A percentile compares a stretch with the other conserved stretches of the same genome.
phyloP scores from a whole-genome alignment of 768 basidiomycete genomes.

The Omphalotus guepiniiformis region DNA sequence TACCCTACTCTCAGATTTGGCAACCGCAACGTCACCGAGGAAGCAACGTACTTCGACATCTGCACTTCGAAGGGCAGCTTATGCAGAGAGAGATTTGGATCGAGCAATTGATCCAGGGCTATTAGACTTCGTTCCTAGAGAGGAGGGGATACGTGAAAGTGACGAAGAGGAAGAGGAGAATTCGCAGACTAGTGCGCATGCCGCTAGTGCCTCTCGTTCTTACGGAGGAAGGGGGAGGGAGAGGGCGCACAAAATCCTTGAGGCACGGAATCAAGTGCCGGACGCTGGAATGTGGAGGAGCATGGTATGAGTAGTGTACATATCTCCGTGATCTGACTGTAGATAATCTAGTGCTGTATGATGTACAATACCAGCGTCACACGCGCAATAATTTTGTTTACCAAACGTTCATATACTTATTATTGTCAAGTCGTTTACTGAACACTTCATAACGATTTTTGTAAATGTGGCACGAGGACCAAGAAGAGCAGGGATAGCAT shows the following conservation, averaged over 20 bases:
- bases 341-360: too few species aligned
- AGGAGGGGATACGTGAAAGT: neutral
- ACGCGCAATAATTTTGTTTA: too few species aligned
- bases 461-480: too few species aligned
- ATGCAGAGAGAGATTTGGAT: constrained; percentile 4
- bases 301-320: too few species aligned
- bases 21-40: neutral
- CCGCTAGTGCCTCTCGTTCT: neutral
- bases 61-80: constrained; percentile 3
- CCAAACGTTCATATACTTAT: too few species aligned
- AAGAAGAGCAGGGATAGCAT: too few species aligned
- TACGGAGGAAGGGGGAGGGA: constrained; percentile 30
- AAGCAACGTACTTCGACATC: neutral
- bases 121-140: constrained; percentile 3
- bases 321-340: too few species aligned
- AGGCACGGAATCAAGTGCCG: constrained; percentile 44
- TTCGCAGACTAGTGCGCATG: neutral
- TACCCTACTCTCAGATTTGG: neutral
- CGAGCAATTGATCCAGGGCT: constrained; percentile 7
- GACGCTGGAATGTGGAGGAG: constrained; percentile 52
- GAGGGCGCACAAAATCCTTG: constrained; percentile 43
- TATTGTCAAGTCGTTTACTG: too few species aligned
- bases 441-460: too few species aligned
- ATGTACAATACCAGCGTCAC: too few species aligned
- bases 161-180: constrained; percentile 24